These are phyloP conservation scores for Candida easanensis DNA, from an alignment of 805 yeast species.

Conservation along the genomic window DNA sequence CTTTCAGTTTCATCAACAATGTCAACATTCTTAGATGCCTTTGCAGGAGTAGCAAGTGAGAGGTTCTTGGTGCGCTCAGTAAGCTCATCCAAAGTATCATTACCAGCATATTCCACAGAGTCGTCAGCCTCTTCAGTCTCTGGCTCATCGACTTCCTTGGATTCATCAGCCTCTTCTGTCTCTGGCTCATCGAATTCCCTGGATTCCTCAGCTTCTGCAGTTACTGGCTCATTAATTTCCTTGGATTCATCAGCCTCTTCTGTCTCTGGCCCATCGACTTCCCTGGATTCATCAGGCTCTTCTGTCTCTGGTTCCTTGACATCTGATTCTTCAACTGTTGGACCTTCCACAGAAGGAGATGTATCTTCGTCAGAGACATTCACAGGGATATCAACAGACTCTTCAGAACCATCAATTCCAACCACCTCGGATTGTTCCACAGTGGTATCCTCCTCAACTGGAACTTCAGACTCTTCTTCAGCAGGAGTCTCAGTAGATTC, in stretches of 20 bases:
- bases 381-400: not conserved
- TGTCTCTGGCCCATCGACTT: too few relatives aligned
- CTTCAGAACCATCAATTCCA: not conserved
- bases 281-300: too few relatives aligned
- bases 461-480: not conserved
- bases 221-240: not conserved
- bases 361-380: not conserved
- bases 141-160: not conserved
- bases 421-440: not conserved
- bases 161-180: not conserved
- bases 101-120: not conserved
- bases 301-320: not conserved
- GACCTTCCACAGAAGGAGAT: not conserved
- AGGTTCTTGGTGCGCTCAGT: not conserved
- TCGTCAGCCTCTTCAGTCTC: not conserved
- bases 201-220: not conserved
- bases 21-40: not conserved
- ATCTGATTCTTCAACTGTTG: not conserved
- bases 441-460: not conserved
- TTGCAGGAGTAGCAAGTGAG: not conserved
- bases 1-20: constrained; percentile 24
- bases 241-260: not conserved
- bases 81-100: not conserved
- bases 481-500: not conserved
- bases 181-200: not conserved